Percentiles rank a stretch among this genome's conserved stretches.
phyloP scores from a whole-genome alignment of 306 rosid species.

The Datisca glomerata region DNA sequence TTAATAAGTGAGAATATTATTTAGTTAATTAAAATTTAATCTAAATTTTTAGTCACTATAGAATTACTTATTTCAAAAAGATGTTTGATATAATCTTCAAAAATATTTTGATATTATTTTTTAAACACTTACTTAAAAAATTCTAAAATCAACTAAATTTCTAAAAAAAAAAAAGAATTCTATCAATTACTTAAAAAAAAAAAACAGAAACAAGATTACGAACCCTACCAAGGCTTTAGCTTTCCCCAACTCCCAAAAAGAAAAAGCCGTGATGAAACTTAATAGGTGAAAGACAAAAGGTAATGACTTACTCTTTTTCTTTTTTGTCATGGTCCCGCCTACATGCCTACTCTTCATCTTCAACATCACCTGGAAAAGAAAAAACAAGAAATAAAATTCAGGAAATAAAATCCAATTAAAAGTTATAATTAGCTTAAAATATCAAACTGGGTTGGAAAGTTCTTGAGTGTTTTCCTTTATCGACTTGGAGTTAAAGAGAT shows the following conservation, averaged over 20 bases:
- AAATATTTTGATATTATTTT: conserved; percentile 17
- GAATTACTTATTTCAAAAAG: conserved; percentile 18
- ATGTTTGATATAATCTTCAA: conserved; percentile 2
- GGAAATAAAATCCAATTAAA: not conserved
- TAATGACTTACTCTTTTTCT: conserved; percentile 93
- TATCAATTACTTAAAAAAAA: too few species aligned
- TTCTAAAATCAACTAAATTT: too few species aligned
- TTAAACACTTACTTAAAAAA: conserved; percentile 27
- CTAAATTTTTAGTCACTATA: too few species aligned
- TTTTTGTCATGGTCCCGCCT: conserved; percentile 98
- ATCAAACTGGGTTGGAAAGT: too few species aligned
- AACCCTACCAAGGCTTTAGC: too few species aligned
- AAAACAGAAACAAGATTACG: too few species aligned
- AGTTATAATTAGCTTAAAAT: not conserved
- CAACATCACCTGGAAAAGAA: conserved; percentile 79
- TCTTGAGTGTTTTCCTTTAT: conserved; percentile 1
- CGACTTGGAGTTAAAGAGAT: not conserved
- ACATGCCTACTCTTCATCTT: conserved; percentile 99
- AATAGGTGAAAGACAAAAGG: conserved; percentile 71
- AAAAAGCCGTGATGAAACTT: conserved; percentile 52
- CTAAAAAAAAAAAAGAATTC: too few species aligned
- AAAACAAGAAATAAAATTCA: conserved; percentile 3
- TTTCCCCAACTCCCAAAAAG: conserved; percentile 78
- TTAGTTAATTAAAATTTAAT: too few species aligned
- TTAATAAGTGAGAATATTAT: too few species aligned